Evolutionary conservation across 1,139 yeast genomes (phyloP).

Genomic region (Kodamaea suecica): DNA sequence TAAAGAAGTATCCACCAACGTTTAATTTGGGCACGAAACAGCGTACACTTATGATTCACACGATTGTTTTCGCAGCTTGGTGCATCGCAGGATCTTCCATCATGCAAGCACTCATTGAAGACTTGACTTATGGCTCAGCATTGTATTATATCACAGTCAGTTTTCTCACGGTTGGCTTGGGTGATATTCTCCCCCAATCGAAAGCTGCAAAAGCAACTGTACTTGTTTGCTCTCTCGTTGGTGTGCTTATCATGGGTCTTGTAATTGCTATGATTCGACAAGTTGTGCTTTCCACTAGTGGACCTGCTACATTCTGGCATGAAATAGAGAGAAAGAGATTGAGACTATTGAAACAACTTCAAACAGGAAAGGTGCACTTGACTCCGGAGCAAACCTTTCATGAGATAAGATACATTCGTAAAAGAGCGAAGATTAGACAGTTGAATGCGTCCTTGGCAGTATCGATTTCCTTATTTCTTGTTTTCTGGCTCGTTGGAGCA

Average conservation of each 20-base stretch:
- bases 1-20: slow-evolving; percentile 61
- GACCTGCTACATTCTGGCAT: slow-evolving; percentile 65
- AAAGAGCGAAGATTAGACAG: slow-evolving; percentile 31
- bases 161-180: slow-evolving; percentile 73
- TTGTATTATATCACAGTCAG: slow-evolving; percentile 72
- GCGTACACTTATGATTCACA: slow-evolving; percentile 68
- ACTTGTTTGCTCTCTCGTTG: slow-evolving; percentile 62
- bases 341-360: slow-evolving; percentile 17
- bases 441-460: slow-evolving; percentile 31
- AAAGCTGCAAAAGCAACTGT: slow-evolving; percentile 55
- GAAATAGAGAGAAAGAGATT: slow-evolving; percentile 42
- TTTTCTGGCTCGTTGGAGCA: slow-evolving; percentile 74
- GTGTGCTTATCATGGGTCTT: slow-evolving; percentile 70
- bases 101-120: slow-evolving; percentile 31
- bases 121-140: slow-evolving; percentile 55
- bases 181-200: slow-evolving; percentile 60
- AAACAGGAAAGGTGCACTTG: slow-evolving; percentile 18
- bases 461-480: slow-evolving; percentile 46
- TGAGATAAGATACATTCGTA: slow-evolving; percentile 50
- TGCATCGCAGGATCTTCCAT: slow-evolving; percentile 62
- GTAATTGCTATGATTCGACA: slow-evolving; percentile 66
- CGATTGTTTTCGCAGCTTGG: slow-evolving; percentile 66
- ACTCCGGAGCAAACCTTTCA: slow-evolving; percentile 47
- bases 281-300: slow-evolving; percentile 56
- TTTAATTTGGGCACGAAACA: slow-evolving; percentile 67